Evolutionary conservation across 768 basidiomycete species (phyloP).

Genomic region (Suillus brevipes): DNA sequence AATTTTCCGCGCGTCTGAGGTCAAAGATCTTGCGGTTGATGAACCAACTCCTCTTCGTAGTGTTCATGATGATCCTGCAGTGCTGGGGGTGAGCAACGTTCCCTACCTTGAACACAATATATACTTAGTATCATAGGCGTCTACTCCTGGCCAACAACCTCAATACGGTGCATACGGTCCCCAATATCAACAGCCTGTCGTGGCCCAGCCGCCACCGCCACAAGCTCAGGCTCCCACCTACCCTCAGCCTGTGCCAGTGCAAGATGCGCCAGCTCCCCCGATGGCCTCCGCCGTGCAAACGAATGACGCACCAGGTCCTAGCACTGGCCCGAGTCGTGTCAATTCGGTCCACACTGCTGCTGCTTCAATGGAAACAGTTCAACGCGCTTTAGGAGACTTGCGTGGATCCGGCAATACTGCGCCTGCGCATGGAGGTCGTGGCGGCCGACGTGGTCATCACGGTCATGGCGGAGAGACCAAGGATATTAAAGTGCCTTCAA

Average conservation of each 20-base stretch:
- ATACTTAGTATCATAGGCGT: conserved; percentile 40
- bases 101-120: not conserved
- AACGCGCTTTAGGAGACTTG: conserved; percentile 54
- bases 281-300: conserved; percentile 21
- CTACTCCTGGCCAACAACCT: conserved; percentile 42
- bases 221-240: conserved; percentile 29
- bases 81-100: conserved; percentile 65
- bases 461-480: conserved; percentile 32
- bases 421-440: conserved; percentile 36
- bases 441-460: conserved; percentile 36
- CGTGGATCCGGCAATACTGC: conserved; percentile 33
- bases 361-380: conserved; percentile 72
- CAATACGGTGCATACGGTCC: conserved; percentile 31
- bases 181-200: conserved; percentile 33
- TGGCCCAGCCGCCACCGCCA: conserved; percentile 28
- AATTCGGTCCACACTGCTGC: conserved; percentile 71
- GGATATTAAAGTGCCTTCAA: conserved; percentile 60
- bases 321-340: conserved; percentile 31
- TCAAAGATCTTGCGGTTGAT: conserved; percentile 86
- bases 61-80: conserved; percentile 83
- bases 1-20: conserved; percentile 88
- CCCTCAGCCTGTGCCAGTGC: conserved; percentile 26
- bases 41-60: conserved; percentile 58
- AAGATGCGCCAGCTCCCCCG: conserved; percentile 21
- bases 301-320: conserved; percentile 26